Percentiles rank a stretch among this genome's conserved stretches.
Conservation (phyloP, 2,329 filamentous ascomycete species). For the Cladosporium cucumerinum region DNA sequence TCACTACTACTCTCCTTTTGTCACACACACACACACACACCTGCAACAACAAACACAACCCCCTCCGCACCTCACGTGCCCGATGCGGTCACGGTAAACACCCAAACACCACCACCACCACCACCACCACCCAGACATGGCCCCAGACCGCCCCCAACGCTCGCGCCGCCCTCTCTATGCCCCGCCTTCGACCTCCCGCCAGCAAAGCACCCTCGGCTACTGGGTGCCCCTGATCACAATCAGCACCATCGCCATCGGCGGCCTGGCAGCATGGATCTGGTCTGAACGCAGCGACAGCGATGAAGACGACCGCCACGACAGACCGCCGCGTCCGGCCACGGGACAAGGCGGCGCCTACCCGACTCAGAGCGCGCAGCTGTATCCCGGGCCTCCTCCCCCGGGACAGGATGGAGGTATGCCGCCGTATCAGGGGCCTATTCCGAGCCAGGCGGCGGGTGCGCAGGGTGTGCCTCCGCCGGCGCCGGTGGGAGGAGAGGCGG, state of each 20-base stretch:
- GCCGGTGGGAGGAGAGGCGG: constrained; percentile 28
- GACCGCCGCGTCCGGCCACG: constrained; percentile 29
- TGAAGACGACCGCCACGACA: constrained; percentile 54
- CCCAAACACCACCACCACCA: not conserved
- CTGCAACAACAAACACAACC: not conserved
- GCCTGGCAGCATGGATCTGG: constrained; percentile 89
- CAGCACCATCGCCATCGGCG: constrained; percentile 80
- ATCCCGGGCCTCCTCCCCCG: constrained; percentile 19
- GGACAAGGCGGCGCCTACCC: constrained; percentile 18
- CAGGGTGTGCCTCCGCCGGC: constrained; percentile 28
- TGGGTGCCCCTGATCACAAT: constrained; percentile 88
- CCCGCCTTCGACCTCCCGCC: constrained; percentile 44
- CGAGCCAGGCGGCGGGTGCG: constrained; percentile 26
- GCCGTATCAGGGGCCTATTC: constrained; percentile 21
- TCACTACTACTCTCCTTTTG: not conserved
- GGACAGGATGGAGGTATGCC: constrained; percentile 19
- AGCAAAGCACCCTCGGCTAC: constrained; percentile 63
- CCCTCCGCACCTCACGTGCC: not conserved
- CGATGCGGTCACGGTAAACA: constrained; percentile 11
- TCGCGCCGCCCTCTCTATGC: constrained; percentile 50
- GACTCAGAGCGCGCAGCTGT: constrained; percentile 25
- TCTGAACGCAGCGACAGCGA: constrained; percentile 77
- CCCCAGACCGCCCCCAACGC: constrained; percentile 53
- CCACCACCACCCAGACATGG: constrained; percentile 23
- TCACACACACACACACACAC: not conserved